phyloP scores from a whole-genome alignment of 2,329 filamentous ascomycete species.

The Claviceps spartinae region DNA sequence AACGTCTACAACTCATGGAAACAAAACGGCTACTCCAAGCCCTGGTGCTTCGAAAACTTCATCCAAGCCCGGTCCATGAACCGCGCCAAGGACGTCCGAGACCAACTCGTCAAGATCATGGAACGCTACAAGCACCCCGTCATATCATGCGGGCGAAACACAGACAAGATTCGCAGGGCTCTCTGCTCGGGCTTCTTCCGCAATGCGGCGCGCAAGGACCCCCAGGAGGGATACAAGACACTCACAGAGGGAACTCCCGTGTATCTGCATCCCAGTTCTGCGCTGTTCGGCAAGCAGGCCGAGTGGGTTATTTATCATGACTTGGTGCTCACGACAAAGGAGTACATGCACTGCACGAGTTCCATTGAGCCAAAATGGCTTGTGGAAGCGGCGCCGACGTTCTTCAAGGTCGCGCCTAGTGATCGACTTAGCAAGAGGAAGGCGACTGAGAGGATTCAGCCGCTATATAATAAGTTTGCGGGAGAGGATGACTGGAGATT shows the following conservation, averaged over 20 bases:
- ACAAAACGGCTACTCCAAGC: constrained; percentile 61
- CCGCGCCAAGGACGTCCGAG: constrained; percentile 79
- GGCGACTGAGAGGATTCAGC: constrained; percentile 88
- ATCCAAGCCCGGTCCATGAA: constrained; percentile 85
- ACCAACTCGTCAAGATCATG: constrained; percentile 90
- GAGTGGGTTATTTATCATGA: constrained; percentile 94
- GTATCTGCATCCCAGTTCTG: constrained; percentile 82
- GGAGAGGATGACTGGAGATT: constrained; percentile 92
- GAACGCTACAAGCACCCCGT: constrained; percentile 75
- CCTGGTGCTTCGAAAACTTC: constrained; percentile 97
- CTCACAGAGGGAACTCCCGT: constrained; percentile 90
- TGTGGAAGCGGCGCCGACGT: constrained; percentile 92
- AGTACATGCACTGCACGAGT: constrained; percentile 95
- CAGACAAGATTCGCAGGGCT: constrained; percentile 73
- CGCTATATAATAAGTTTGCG: constrained; percentile 83
- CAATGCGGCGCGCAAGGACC: constrained; percentile 87
- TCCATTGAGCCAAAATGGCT: constrained; percentile 89
- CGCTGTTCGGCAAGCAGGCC: constrained; percentile 86
- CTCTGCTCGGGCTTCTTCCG: constrained; percentile 93
- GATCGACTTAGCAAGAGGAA: constrained; percentile 81
- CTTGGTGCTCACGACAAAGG: constrained; percentile 84
- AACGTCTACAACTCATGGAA: constrained; percentile 99
- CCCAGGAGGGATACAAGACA: constrained; percentile 94
- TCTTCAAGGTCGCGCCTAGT: constrained; percentile 91
- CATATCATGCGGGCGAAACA: constrained; percentile 75